A percentile compares a stretch with the other conserved stretches of the same genome.
Evolutionary conservation across 202 grass and related monocot species (phyloP).

Genomic region (Schoenoplectus tabernaemontani): DNA sequence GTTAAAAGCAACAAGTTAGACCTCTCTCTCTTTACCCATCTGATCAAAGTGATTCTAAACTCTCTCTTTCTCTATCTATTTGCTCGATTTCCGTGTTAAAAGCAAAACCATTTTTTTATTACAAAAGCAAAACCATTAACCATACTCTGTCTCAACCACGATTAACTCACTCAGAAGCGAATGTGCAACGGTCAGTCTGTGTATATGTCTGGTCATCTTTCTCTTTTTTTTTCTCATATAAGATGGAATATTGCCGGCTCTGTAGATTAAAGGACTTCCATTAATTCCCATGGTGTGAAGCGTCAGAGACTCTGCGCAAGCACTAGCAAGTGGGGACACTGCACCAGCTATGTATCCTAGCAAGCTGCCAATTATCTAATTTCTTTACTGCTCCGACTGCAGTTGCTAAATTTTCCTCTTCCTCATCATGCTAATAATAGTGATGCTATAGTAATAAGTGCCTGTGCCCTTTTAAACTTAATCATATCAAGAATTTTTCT

Average conservation of each 20-base stretch:
- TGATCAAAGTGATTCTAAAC: slow-evolving; percentile 8
- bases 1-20: slow-evolving; percentile 11
- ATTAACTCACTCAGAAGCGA: slow-evolving; percentile 29
- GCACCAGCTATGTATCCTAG: not conserved
- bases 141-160: not conserved
- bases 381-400: not conserved
- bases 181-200: slow-evolving; percentile 36
- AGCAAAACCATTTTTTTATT: no score
- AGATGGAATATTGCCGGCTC: slow-evolving; percentile 25
- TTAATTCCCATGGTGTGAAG: not conserved
- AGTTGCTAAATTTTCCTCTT: not conserved
- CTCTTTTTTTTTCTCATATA: slow-evolving; percentile 46
- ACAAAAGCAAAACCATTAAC: slow-evolving; percentile 17
- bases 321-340: not conserved
- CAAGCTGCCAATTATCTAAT: not conserved
- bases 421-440: not conserved
- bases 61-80: not conserved
- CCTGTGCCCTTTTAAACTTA: not conserved
- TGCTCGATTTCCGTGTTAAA: not conserved
- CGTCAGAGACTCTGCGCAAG: not conserved
- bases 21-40: not conserved
- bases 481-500: no score
- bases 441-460: not conserved
- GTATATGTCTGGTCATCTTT: slow-evolving; percentile 66
- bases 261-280: not conserved